Conservation (phyloP, 2,329 filamentous ascomycete species). For the Cercospora sesami region DNA sequence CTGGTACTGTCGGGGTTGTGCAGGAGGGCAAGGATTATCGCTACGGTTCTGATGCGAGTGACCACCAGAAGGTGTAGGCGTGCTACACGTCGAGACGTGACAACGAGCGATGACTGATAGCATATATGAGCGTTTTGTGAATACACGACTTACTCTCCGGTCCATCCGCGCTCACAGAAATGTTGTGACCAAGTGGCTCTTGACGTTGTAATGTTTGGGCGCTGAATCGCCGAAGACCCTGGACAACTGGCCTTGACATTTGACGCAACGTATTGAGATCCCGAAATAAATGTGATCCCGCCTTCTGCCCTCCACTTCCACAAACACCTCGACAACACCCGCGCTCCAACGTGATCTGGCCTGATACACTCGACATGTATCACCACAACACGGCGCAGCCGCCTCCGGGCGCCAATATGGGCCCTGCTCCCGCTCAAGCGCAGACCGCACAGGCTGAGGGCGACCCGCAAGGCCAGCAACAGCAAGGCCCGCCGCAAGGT, state of each 20-base stretch:
- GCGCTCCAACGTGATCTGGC: neutral
- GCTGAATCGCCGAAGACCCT: slow-evolving; percentile 3
- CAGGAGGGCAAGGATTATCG: slow-evolving; percentile 13
- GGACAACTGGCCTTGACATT: slow-evolving; percentile 2
- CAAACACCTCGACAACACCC: neutral
- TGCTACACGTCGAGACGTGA: neutral
- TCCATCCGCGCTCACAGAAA: neutral
- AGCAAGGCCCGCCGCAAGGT: neutral
- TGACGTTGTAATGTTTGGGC: neutral
- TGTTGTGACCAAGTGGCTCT: slow-evolving; percentile 3
- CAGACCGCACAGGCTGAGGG: neutral
- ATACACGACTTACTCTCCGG: neutral
- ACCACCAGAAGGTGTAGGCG: slow-evolving; percentile 15
- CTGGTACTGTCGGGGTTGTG: slow-evolving; percentile 23
- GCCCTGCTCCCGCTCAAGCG: neutral
- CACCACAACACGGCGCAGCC: slow-evolving; percentile 11
- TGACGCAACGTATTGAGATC: slow-evolving; percentile 14
- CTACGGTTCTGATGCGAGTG: slow-evolving; percentile 12
- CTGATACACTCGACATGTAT: slow-evolving; percentile 13
- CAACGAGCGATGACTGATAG: neutral
- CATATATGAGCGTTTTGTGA: neutral
- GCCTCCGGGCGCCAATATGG: slow-evolving; percentile 11
- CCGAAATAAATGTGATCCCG: slow-evolving; percentile 9
- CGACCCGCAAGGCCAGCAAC: neutral
- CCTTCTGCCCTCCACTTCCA: neutral